phyloP scores from a whole-genome alignment of 2,329 filamentous ascomycete genomes.

The Hirsutella rhossiliensis region DNA sequence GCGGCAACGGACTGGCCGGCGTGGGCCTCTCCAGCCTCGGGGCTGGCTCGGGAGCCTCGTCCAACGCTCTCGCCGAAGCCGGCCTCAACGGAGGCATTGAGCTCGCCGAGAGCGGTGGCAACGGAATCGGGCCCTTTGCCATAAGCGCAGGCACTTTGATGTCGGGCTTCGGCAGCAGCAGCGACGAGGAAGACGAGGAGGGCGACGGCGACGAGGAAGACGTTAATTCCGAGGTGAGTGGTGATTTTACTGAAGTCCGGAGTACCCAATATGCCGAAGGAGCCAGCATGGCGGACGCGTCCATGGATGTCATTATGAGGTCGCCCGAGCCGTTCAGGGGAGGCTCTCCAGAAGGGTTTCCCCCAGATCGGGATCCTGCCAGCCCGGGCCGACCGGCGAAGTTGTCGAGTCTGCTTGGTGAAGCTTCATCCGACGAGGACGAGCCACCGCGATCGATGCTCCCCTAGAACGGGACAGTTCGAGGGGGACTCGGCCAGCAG shows the following conservation, averaged over 20 bases:
- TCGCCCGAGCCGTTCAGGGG: conserved; percentile 16
- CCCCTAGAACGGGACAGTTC: conserved; percentile 3
- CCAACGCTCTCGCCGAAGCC: conserved; percentile 65
- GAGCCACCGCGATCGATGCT: conserved; percentile 1
- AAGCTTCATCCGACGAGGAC: conserved; percentile 3
- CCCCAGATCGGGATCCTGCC: conserved; percentile 5
- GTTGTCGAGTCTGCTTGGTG: conserved; percentile 2
- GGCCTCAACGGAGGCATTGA: conserved; percentile 70
- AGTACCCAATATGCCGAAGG: conserved; percentile 14
- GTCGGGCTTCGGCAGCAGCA: conserved; percentile 88
- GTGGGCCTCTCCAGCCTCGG: conserved; percentile 36
- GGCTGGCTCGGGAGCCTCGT: conserved; percentile 28
- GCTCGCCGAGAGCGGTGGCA: conserved; percentile 48
- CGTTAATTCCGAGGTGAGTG: conserved; percentile 53
- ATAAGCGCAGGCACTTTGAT: conserved; percentile 64
- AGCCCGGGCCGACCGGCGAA: conserved; percentile 3
- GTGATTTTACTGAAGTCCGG: conserved; percentile 21
- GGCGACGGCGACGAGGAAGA: conserved; percentile 77
- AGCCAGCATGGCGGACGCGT: conserved; percentile 13
- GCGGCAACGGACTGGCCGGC: conserved; percentile 32
- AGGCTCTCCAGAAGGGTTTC: conserved; percentile 12
- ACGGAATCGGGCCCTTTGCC: conserved; percentile 60
- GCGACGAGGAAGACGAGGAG: conserved; percentile 92
- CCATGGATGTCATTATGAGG: conserved; percentile 17
- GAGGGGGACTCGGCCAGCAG: conserved; percentile 1